Conservation (phyloP, 441 rosid species). For the Euphorbia schlechtendalii region DNA sequence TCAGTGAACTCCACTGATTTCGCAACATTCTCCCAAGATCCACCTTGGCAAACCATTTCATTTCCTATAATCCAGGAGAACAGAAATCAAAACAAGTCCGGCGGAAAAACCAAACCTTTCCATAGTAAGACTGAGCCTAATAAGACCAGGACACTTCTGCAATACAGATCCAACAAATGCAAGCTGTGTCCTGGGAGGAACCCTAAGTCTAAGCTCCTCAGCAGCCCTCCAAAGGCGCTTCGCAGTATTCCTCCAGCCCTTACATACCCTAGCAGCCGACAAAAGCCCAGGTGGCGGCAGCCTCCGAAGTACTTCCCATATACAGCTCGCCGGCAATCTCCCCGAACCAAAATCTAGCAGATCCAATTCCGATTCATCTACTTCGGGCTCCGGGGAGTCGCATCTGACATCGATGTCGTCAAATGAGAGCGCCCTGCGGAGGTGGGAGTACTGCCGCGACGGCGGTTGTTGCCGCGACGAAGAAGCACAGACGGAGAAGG, state of each 20-base stretch:
- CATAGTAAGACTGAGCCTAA: slow-evolving; percentile 58
- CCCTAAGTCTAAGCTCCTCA: slow-evolving; percentile 69
- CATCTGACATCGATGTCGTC: slow-evolving; percentile 53
- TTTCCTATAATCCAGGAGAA: slow-evolving; percentile 33
- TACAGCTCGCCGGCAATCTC: slow-evolving; percentile 40
- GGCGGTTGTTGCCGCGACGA: slow-evolving; percentile 15
- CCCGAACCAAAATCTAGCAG: slow-evolving; percentile 33
- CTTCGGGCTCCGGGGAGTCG: slow-evolving; percentile 39
- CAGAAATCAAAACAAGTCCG: slow-evolving; percentile 7
- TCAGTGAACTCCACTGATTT: neutral
- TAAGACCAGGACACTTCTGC: slow-evolving; percentile 71
- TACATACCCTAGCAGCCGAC: slow-evolving; percentile 74
- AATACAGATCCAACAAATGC: slow-evolving; percentile 72
- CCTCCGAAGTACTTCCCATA: slow-evolving; percentile 80
- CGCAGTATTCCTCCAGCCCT: slow-evolving; percentile 72
- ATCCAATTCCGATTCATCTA: slow-evolving; percentile 29
- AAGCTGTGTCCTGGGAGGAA: slow-evolving; percentile 58
- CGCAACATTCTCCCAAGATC: slow-evolving; percentile 5
- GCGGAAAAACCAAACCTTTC: slow-evolving; percentile 54
- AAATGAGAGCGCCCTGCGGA: slow-evolving; percentile 73
- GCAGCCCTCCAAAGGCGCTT: slow-evolving; percentile 77
- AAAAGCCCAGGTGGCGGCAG: slow-evolving; percentile 60
- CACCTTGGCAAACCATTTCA: slow-evolving; percentile 14
- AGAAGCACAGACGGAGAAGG: slow-evolving; percentile 46
- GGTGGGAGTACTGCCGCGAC: slow-evolving; percentile 36